Evolutionary conservation across 768 basidiomycete genomes (phyloP), one percentile per base, ranked within the genome.

Genomic region (Cyclocybe aegerita): DNA sequence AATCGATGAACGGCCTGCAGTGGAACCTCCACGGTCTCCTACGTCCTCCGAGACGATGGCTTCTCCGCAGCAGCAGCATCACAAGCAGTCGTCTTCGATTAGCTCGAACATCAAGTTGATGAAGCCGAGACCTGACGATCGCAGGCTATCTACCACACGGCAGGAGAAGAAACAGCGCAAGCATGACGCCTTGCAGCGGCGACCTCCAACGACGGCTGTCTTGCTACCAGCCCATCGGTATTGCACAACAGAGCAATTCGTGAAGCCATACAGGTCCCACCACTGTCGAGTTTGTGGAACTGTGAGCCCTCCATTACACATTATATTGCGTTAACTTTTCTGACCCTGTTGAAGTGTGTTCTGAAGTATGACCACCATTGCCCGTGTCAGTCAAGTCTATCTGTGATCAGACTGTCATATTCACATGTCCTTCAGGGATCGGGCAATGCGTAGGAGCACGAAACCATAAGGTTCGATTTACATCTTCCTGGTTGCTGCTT

Each of bases 381-480:
- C 69, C 91, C 91, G 43, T 93, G 89, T 90, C 65, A 56, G 85
- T 72, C 3, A 7, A 5, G 14, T 17, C 38, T 35, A 23, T 46
- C 9, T 7, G 37, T 10, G 41, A 48, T 45, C 23, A 9, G 37
- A 23, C 43, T 16, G 7, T 8, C 49, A 47, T 16, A 31, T 16
- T 9, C 8, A 42, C 39, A 37, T 35, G 33, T 38, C 31, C 5
- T 52, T 41, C 59, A 83, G 90, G 93, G 94, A 86, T 98, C 46
- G 94, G 94, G 9, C 90, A 93, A 61, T 98, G 94, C 57, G 91
- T 97, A 14, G 94, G 94, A 9, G 94, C 93, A 44, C 80, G 82
- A 35, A 98, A 98, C 63, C 89, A 95, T 57, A 93, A 93, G 69
- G 90, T 88, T 50, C 14, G 49, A 10, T 50, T 12, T 29, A 38